Evolutionary conservation across 805 yeast genomes (phyloP), one percentile per base, ranked within the genome.

Genomic region (Starmerella potacharoeniae): DNA sequence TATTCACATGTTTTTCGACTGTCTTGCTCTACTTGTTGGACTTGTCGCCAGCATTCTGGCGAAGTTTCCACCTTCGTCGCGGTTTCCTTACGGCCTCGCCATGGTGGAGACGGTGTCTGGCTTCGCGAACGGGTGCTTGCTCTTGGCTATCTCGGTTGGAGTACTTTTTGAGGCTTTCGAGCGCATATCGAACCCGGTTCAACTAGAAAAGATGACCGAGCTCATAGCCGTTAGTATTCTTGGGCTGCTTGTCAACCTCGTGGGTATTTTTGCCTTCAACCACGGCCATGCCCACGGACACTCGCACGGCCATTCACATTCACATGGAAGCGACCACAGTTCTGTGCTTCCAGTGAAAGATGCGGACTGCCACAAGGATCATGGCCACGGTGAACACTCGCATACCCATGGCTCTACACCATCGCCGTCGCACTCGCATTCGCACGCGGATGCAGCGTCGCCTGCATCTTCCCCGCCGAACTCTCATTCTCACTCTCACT

Each of bases 1-100:
- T 1, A 75, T 93, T 52, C 99, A 93, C 69, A 93, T 93, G 99
- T 85, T 95, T 2, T 74, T 93, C 54, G 99, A 93, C 69, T 93
- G 98, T 68, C 77, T 88, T 0, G 95, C 97, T 0, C 73, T 93
- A 54, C 81, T 93, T 3, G 77, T 93, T 34, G 99, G 99, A 0
- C 73, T 93, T 2, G 75, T 91, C 30, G 98, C 99, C 0, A 86
- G 95, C 28, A 76, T 80, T 13, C 70, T 81, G 52, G 75, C 84
- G 2, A 81, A 79, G 58, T 72, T 72, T 58, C 81, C 82, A 2
- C 77, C 86, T 5, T 78, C 78, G 56, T 76, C 82, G n/a, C 76
- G 78, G 52, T 91, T 78, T 65, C 97, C 97, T 0, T 88, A 87
- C 72, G 96, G 96, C 0, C 73, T 91, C 51, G 76, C 81, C 7